Base-by-base conservation (phyloP, 192 early-diverging fungal genomes). In the Coemansia sp. region DNA sequence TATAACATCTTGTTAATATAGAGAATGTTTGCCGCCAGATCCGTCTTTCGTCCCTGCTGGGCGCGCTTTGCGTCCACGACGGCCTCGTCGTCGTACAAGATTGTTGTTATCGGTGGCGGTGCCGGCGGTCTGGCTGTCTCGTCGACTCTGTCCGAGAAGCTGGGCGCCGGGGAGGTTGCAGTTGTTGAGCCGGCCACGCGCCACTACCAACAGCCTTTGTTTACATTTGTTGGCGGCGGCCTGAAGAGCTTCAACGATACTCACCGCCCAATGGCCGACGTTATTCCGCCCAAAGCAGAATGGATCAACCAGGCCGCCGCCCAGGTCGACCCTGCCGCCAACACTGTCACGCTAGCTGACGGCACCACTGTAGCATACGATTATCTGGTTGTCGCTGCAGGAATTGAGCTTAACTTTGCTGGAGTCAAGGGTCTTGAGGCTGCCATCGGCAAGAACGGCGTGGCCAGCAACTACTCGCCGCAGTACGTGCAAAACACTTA, bases 201-300 rank as follows among this genome's bases (percentile, higher is more conserved):
- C 3, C 90, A 91, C 79, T 89, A 90, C 71, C 92, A 93, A 73
- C 93, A 94, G 84, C 93, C 93, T 34, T 67, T 94, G 53, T 94
- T 91, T 84, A 94, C 93, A 12, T 91, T 92, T 86, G 93, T 94
- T 42, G 93, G 93, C 38, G 89, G 79, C 54, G 93, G 93, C 17
- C 71, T 94, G 58, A 94, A 94, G 84, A 56, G 86, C 31, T 85
- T 94, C 53, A 67, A 58, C 3, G 89, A 91, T 48, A 87, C 90
- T 15, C 67, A 73, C 56, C 82, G 83, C 64, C 85, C 91, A 11
- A 90, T 85, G 67, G 76, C 68, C 40, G 83, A 85, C 6, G 80
- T 94, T 10, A 84, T 94, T 58, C 86, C 92, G n/a, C 76, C 79
- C 17, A 65, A 88, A 44, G 88, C 89, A 14, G 81, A 87, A 24